These are phyloP conservation scores for Liriodendron chinense DNA, from an alignment of 164 flowering plant genomes.

Conservation along the genomic window DNA sequence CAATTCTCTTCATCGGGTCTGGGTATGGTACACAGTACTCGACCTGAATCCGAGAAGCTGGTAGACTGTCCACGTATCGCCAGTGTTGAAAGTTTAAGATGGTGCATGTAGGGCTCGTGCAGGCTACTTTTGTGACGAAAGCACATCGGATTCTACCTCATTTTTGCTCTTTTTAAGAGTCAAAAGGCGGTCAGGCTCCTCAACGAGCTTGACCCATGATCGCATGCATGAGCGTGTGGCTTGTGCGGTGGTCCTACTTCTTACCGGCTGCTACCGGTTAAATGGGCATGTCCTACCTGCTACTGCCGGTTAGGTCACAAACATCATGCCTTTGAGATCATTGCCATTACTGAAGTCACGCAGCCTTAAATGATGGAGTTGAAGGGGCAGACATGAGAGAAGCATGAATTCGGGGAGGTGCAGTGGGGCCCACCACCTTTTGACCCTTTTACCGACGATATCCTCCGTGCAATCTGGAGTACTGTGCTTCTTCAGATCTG, in stretches of 20 bases:
- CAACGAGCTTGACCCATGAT: background rate
- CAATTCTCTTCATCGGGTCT: too few relatives aligned
- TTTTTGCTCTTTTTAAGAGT: background rate
- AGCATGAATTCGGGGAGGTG: slow-evolving; percentile 18
- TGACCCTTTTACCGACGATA: background rate
- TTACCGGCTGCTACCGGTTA: slow-evolving; percentile 11
- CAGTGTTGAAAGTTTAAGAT: background rate
- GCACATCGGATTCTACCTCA: background rate
- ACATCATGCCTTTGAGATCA: slow-evolving; percentile 80
- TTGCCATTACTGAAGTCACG: slow-evolving; percentile 79
- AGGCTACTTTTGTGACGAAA: background rate
- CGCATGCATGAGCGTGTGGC: background rate
- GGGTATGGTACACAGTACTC: too few relatives aligned
- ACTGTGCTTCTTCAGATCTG: background rate
- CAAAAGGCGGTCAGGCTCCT: background rate
- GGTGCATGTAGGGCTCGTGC: background rate
- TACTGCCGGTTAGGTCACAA: slow-evolving; percentile 35
- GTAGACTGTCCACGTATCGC: too few relatives aligned
- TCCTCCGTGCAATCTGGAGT: background rate
- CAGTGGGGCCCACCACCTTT: background rate
- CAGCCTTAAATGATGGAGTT: slow-evolving; percentile 56
- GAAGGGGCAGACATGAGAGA: slow-evolving; percentile 19
- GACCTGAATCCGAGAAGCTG: too few relatives aligned
- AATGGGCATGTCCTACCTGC: background rate
- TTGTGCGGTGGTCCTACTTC: background rate